These are phyloP conservation scores for Fusarium avenaceum DNA, from an alignment of 2,329 filamentous ascomycete species.

Conservation along the genomic window DNA sequence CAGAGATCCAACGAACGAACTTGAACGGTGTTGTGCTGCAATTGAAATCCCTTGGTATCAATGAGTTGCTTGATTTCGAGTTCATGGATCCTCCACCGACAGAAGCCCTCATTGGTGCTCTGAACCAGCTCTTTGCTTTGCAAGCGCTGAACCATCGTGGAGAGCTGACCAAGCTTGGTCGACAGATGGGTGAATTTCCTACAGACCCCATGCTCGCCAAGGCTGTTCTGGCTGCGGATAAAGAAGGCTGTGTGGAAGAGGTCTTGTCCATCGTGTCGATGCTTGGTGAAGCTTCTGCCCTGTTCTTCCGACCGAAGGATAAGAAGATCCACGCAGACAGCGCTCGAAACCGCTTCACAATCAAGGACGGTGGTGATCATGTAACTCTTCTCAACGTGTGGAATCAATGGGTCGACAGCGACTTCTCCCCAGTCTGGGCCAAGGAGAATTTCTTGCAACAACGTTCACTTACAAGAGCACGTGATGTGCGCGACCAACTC, in stretches of 20 bases:
- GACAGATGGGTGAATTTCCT: slow-evolving; percentile 96
- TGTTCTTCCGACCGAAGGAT: slow-evolving; percentile 96
- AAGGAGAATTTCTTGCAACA: slow-evolving; percentile 96
- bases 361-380: slow-evolving; percentile 92
- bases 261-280: slow-evolving; percentile 94
- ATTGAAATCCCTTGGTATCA: slow-evolving; percentile 90
- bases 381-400: slow-evolving; percentile 90
- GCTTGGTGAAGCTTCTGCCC: slow-evolving; percentile 86
- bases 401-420: slow-evolving; percentile 94
- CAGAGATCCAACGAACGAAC: slow-evolving; percentile 93
- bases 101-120: slow-evolving; percentile 86
- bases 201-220: slow-evolving; percentile 93
- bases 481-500: slow-evolving; percentile 93
- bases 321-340: slow-evolving; percentile 97
- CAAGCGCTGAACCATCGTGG: slow-evolving; percentile 91
- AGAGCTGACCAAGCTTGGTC: slow-evolving; percentile 88
- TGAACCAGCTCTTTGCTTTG: slow-evolving; percentile 92
- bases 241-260: slow-evolving; percentile 93
- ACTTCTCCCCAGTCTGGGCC: slow-evolving; percentile 89
- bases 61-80: slow-evolving; percentile 92
- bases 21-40: slow-evolving; percentile 86
- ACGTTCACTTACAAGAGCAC: slow-evolving; percentile 85
- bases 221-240: slow-evolving; percentile 87
- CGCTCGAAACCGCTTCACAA: slow-evolving; percentile 87
- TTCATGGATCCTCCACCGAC: slow-evolving; percentile 95